Conservation (phyloP, 768 basidiomycete species). For the Mycena crocata region DNA sequence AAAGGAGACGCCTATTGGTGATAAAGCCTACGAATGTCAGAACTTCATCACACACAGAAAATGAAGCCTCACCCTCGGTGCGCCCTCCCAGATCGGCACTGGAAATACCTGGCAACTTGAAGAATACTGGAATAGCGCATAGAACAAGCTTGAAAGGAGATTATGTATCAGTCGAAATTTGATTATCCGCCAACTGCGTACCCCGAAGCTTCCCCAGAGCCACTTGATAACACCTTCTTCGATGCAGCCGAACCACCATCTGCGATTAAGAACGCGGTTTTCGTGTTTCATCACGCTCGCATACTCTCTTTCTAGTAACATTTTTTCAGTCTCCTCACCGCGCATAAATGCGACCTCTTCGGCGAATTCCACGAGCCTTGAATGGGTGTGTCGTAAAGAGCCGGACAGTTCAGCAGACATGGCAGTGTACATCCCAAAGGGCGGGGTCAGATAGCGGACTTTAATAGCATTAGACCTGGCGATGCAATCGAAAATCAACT, state of each 20-base stretch:
- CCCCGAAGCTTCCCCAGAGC: slow-evolving; percentile 96
- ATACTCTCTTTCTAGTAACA: slow-evolving; percentile 90
- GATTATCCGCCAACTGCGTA: slow-evolving; percentile 50
- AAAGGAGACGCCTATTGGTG: slow-evolving; percentile 90
- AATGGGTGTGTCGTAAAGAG: slow-evolving; percentile 91
- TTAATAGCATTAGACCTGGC: slow-evolving; percentile 6
- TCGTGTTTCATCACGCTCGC: slow-evolving; percentile 88
- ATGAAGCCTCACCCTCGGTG: slow-evolving; percentile 77
- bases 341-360: slow-evolving; percentile 92
- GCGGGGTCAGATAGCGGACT: slow-evolving; percentile 92
- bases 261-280: slow-evolving; percentile 78
- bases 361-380: slow-evolving; percentile 87
- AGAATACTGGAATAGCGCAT: slow-evolving; percentile 95
- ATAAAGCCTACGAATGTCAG: slow-evolving; percentile 77
- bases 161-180: slow-evolving; percentile 18
- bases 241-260: slow-evolving; percentile 91
- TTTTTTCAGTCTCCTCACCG: slow-evolving; percentile 91
- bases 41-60: neutral
- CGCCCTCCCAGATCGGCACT: slow-evolving; percentile 82
- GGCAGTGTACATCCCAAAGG: slow-evolving; percentile 92
- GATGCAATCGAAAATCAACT: slow-evolving; percentile 45
- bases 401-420: slow-evolving; percentile 90
- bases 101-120: slow-evolving; percentile 80
- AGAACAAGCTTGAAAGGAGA: slow-evolving; percentile 69
- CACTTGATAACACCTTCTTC: slow-evolving; percentile 98